These are phyloP conservation scores for Parachlorella kessleri DNA, from an alignment of 139 green algal species.

Conservation along the genomic window DNA sequence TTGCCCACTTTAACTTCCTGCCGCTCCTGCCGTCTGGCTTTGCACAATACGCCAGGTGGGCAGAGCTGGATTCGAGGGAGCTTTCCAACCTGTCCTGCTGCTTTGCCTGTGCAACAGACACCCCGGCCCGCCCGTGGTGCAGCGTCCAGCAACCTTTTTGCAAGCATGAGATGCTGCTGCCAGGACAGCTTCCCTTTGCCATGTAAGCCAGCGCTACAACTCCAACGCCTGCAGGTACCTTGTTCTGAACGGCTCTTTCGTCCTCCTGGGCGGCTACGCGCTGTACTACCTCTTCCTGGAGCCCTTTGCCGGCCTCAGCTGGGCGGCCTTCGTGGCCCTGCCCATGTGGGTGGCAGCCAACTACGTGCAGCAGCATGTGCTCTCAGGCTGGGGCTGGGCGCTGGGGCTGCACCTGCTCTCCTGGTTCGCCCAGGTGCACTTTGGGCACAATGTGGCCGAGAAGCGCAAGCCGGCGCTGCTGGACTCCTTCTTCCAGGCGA, in stretches of 20 bases:
- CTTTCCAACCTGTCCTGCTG: no score
- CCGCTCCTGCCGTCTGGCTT: conserved; percentile 10
- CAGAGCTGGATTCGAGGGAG: no score
- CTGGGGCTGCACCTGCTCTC: conserved; percentile 55
- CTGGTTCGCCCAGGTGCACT: conserved; percentile 58
- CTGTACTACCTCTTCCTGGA: conserved; percentile 76
- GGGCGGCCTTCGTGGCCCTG: conserved; percentile 54
- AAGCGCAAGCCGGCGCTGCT: conserved; percentile 75
- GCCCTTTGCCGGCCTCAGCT: conserved; percentile 69
- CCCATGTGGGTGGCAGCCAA: conserved; percentile 65
- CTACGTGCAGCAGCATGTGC: conserved; percentile 44
- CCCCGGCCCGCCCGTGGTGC: no score
- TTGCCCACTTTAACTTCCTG: conserved; percentile 28
- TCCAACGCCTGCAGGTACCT: conserved; percentile 10
- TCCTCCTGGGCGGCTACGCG: conserved; percentile 38
- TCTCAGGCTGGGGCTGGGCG: conserved; percentile 58
- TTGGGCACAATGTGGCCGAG: conserved; percentile 78
- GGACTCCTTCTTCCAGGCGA: conserved; percentile 79
- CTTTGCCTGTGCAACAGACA: no score
- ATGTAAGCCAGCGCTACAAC: background rate
- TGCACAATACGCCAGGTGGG: background rate
- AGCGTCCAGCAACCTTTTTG: no score
- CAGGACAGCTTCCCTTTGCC: background rate
- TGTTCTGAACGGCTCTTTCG: conserved; percentile 39
- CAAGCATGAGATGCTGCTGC: no score